Base-by-base conservation (phyloP, 2,329 filamentous ascomycete genomes). In the Xylariaceae sp. region DNA sequence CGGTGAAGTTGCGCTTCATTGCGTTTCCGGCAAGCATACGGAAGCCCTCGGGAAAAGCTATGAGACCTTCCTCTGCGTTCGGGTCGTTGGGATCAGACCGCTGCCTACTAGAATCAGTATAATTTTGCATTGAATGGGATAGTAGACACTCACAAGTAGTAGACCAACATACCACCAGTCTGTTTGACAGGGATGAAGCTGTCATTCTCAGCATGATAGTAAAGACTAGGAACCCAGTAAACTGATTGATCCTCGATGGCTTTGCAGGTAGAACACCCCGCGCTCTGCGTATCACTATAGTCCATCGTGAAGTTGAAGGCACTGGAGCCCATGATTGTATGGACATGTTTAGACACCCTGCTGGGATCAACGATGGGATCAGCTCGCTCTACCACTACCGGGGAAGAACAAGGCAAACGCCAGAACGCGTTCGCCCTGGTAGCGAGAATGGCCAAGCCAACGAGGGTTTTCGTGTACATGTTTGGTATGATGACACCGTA, bases 221-320 rank as follows among this genome's bases (percentile, higher is more conserved):
- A 75, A 1, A 89, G 73, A 62, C 78, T 77, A 0, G 87, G 86
- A 13, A 82, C 83, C 87, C 87, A 89, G 74, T 90, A 89, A 67
- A 84, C 87, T 57, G 82, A 87, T 59, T 82, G 74, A 70, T 89
- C 86, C 62, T 82, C 75, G 34, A 78, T 76, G 57, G 86, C 84
- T 39, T 78, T 77, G 71, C 87, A 89, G 3, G 86, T 86, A 1
- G 86, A 86, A 71, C 87, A 89, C 9, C 78, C 78, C 1, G 83
- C 81, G 23, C 71, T 70, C 58, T 77, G 74, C n/a, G 82, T 80
- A 42, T 78, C 73, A 7, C 77, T 74, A 67, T 81, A 86, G 57
- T 74, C 75, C 77, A 84, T 81, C 34, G 71, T 73, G 61, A 82
- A 78, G 47, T 78, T 76, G 69, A 88, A 88, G 6, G 77, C 83